phyloP scores from a whole-genome alignment of 2,329 filamentous ascomycete genomes.

The Arthrinium phaeospermum region DNA sequence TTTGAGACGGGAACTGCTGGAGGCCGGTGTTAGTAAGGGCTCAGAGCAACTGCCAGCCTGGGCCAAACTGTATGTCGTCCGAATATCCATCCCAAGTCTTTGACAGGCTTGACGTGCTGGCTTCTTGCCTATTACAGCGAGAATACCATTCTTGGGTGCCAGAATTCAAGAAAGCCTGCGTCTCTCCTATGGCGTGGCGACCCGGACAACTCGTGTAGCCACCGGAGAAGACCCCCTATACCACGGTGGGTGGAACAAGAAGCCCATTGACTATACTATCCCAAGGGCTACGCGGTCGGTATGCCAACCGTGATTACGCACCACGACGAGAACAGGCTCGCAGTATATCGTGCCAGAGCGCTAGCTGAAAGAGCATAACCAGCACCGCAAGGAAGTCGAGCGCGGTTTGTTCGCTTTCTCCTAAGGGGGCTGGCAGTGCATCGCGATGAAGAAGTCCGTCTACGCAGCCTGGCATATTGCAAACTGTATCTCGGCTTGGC shows the following conservation, averaged over 20 bases:
- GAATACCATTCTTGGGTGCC: conserved; percentile 43
- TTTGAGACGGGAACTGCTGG: conserved; percentile 37
- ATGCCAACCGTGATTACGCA: conserved; percentile 46
- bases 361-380: conserved; percentile 41
- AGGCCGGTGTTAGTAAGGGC: conserved; percentile 19
- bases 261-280: conserved; percentile 30
- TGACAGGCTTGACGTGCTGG: neutral
- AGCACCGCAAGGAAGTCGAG: conserved; percentile 39
- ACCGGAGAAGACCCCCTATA: conserved; percentile 38
- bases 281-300: conserved; percentile 43
- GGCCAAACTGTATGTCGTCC: conserved; percentile 2
- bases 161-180: conserved; percentile 45
- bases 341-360: conserved; percentile 46
- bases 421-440: conserved; percentile 39
- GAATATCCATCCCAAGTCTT: neutral
- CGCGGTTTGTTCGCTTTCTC: conserved; percentile 46
- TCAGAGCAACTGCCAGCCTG: neutral
- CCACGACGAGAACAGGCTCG: conserved; percentile 43
- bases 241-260: conserved; percentile 29
- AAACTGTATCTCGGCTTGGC: conserved; percentile 31
- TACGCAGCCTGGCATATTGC: conserved; percentile 31
- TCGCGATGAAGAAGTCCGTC: neutral
- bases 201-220: conserved; percentile 35
- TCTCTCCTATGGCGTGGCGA: conserved; percentile 38
- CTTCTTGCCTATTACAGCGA: conserved; percentile 28